Conservation (phyloP, 2,329 filamentous ascomycete genomes). For the Penicillium corylophilum region DNA sequence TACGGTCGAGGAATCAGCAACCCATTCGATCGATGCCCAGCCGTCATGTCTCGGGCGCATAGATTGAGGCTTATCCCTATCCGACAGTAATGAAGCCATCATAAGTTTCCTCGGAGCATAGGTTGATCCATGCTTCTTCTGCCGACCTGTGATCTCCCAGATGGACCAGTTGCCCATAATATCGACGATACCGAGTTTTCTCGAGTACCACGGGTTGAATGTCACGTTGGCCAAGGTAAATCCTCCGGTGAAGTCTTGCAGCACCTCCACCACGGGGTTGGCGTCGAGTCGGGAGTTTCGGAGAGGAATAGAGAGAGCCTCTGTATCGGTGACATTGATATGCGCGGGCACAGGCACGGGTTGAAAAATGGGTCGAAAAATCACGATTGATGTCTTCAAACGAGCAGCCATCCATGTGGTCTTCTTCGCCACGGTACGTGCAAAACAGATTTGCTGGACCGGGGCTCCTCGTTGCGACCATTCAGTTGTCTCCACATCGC, state of each 20-base stretch:
- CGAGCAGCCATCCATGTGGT: conserved; percentile 53
- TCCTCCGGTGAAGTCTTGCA: conserved; percentile 45
- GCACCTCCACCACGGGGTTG: conserved; percentile 48
- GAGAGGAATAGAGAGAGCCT: conserved; percentile 9
- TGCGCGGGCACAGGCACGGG: conserved; percentile 27
- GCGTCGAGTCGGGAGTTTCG: conserved; percentile 47
- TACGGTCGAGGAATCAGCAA: conserved; percentile 40
- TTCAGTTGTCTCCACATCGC: conserved; percentile 43
- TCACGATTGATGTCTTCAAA: conserved; percentile 43
- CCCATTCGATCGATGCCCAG: conserved; percentile 46
- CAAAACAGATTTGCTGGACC: conserved; percentile 57
- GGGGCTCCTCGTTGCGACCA: conserved; percentile 52
- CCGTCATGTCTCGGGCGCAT: conserved; percentile 37
- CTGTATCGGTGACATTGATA: conserved; percentile 13
- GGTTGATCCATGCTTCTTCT: conserved; percentile 27
- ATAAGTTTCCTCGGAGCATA: conserved; percentile 29
- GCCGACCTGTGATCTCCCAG: conserved; percentile 42
- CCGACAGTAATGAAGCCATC: conserved; percentile 33
- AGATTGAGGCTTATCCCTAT: conserved; percentile 7
- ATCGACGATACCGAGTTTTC: conserved; percentile 58
- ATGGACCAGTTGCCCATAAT: conserved; percentile 55
- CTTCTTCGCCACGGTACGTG: conserved; percentile 43
- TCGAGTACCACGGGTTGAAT: conserved; percentile 61
- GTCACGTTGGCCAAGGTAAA: conserved; percentile 53
- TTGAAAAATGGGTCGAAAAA: conserved; percentile 49